These are phyloP conservation scores for Delitschia confertaspora DNA, from an alignment of 495 filamentous ascomycete genomes.

Conservation along the genomic window DNA sequence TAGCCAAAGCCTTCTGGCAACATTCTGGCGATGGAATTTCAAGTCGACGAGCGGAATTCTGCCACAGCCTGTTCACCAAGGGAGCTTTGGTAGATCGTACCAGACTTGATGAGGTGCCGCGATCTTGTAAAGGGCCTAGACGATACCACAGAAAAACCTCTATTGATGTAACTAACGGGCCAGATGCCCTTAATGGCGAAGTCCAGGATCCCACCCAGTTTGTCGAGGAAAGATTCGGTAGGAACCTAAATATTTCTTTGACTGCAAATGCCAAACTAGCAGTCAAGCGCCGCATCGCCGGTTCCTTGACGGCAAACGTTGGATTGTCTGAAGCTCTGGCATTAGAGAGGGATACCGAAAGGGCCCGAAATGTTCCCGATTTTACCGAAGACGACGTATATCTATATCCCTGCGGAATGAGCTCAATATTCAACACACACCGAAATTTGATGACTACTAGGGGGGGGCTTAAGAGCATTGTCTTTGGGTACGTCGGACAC, in stretches of 20 bases:
- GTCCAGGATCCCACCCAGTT: constrained; percentile 66
- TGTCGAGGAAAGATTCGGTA: constrained; percentile 88
- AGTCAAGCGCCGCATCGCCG: constrained; percentile 79
- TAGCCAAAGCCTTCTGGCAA: constrained; percentile 91
- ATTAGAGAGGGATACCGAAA: constrained; percentile 31
- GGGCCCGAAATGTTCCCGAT: constrained; percentile 43
- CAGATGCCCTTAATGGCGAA: constrained; percentile 34
- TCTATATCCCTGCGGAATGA: constrained; percentile 86
- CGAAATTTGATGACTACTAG: constrained; percentile 55
- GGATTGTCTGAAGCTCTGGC: constrained; percentile 59
- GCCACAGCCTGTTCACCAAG: constrained; percentile 61
- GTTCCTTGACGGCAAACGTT: constrained; percentile 64
- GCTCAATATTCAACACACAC: constrained; percentile 83
- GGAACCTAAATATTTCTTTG: constrained; percentile 73
- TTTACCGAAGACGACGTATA: constrained; percentile 86
- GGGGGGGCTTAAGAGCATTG: constrained; percentile 56
- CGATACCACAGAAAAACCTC: constrained; percentile 57
- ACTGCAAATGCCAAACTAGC: constrained; percentile 76
- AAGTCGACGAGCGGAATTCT: constrained; percentile 85
- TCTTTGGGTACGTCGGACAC: constrained; percentile 45
- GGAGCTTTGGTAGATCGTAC: constrained; percentile 51
- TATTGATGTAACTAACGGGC: constrained; percentile 33
- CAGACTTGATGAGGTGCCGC: constrained; percentile 14
- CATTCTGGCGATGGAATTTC: constrained; percentile 93
- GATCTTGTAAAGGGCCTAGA: constrained; percentile 33